phyloP scores from a whole-genome alignment of 306 rosid genomes.

The Acmispon strigosus region DNA sequence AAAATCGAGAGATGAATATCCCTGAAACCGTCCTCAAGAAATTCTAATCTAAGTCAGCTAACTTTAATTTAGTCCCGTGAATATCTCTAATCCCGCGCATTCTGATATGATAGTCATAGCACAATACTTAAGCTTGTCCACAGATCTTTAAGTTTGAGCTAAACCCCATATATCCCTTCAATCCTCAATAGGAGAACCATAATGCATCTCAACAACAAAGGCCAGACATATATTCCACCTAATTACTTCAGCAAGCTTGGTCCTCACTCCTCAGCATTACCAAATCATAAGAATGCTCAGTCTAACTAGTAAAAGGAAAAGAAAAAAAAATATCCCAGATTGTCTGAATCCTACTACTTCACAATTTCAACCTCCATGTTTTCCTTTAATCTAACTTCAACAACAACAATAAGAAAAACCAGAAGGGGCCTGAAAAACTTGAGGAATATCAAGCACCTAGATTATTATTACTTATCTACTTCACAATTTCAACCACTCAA shows the following conservation, averaged over 20 bases:
- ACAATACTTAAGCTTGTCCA: too few relatives aligned
- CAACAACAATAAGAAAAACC: too few relatives aligned
- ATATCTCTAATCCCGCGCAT: background rate
- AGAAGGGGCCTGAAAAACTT: background rate
- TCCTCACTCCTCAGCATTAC: too few relatives aligned
- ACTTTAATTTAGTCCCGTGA: too few relatives aligned
- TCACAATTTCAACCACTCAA: background rate
- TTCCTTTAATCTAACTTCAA: background rate
- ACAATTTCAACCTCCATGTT: background rate
- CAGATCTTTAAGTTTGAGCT: background rate
- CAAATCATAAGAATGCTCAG: background rate
- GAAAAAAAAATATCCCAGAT: too few relatives aligned
- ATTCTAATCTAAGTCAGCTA: background rate
- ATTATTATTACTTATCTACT: background rate
- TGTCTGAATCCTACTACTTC: background rate
- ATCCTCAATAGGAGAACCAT: background rate
- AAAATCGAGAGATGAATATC: background rate
- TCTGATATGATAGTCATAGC: too few relatives aligned
- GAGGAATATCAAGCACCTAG: background rate
- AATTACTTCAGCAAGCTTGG: too few relatives aligned
- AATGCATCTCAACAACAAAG: background rate
- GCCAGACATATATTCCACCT: background rate
- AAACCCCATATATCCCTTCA: background rate
- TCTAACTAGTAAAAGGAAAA: background rate
- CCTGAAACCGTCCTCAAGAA: background rate